Evolutionary conservation across 495 filamentous ascomycete genomes (phyloP), one percentile per base, ranked within the genome.

Genomic region (Trichocladium antarcticum): DNA sequence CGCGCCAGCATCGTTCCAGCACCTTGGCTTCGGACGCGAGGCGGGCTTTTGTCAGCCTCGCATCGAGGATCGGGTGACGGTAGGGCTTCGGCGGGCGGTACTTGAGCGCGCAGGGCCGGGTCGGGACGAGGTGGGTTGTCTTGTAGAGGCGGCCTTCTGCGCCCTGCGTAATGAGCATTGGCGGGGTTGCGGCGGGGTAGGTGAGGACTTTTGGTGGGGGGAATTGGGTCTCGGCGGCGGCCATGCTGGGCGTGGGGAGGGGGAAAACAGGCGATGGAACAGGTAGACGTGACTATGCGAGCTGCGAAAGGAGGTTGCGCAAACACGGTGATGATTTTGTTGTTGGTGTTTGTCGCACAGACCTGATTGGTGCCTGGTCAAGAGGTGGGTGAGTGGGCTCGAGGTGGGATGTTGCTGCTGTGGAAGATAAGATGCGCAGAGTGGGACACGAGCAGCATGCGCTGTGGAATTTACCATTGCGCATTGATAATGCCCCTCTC

Each of bases 111-210:
- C 80, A 84, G 12, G 83, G 79, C 38, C 76, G 75, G 49, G 67
- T 54, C 48, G 86, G 77, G 12, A 73, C 59, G 56, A 95, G 84
- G 70, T 85, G 89, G 55, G 76, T 80, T 8, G 89, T 90, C 57
- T 77, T 78, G 84, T 89, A 97, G 62, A 98, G 75, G 58, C 89
- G 86, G 39, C 85, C 87, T 78, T 98, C 92, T 65, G 92, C 92
- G 70, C 92, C 92, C 75, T 96, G 92, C 32, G 83, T 78, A 50
- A 96, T 75, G 58, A 92, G 69, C 64, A 52, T 68, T 41, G 77
- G 70, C 15, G 78, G 71, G 57, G 67, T 50, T 32, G 78, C 74
- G 57, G 78, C 67, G 58, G 72, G 73, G 74, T 86, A 82, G 45
- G 78, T 80, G 15, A 78, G 67, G 54, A 76, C 64, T 35, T 72